Evolutionary conservation across 2,329 filamentous ascomycete genomes (phyloP).

Genomic region (Aspergillus pseudoviridinutans): DNA sequence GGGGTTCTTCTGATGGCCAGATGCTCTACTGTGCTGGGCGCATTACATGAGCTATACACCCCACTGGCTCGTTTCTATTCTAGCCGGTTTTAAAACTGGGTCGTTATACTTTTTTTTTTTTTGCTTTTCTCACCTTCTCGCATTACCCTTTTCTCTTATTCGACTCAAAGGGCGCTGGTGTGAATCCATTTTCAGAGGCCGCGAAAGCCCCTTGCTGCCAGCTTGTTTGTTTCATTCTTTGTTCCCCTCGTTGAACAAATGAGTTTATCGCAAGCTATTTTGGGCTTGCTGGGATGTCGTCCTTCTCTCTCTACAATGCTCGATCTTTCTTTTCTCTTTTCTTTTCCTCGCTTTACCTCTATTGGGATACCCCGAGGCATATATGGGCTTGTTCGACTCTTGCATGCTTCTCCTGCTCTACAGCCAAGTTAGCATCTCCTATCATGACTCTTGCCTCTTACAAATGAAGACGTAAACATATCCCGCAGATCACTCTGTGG

Average conservation of each 20-base stretch:
- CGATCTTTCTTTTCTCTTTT: background rate
- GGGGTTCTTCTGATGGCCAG: constrained; percentile 3
- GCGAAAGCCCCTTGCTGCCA: background rate
- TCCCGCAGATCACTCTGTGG: background rate
- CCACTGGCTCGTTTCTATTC: constrained; percentile 4
- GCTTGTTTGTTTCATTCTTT: background rate
- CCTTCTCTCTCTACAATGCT: background rate
- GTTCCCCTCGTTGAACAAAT: background rate
- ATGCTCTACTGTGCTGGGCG: constrained; percentile 20
- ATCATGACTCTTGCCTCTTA: no score
- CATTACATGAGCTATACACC: constrained; percentile 9
- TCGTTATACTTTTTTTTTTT: constrained; percentile 9
- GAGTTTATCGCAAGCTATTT: background rate
- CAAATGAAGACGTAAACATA: background rate
- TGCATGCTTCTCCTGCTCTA: constrained; percentile 4
- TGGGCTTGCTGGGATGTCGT: background rate
- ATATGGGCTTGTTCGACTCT: constrained; percentile 3
- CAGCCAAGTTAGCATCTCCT: background rate
- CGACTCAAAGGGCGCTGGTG: background rate
- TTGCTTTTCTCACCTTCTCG: background rate
- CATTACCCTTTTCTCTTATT: constrained; percentile 1
- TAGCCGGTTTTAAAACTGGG: constrained; percentile 12
- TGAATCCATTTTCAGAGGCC: background rate
- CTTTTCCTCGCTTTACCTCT: background rate
- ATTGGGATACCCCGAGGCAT: constrained; percentile 30